Evolutionary conservation across 202 grass and related monocot genomes (phyloP).

Genomic region (Setaria viridis): DNA sequence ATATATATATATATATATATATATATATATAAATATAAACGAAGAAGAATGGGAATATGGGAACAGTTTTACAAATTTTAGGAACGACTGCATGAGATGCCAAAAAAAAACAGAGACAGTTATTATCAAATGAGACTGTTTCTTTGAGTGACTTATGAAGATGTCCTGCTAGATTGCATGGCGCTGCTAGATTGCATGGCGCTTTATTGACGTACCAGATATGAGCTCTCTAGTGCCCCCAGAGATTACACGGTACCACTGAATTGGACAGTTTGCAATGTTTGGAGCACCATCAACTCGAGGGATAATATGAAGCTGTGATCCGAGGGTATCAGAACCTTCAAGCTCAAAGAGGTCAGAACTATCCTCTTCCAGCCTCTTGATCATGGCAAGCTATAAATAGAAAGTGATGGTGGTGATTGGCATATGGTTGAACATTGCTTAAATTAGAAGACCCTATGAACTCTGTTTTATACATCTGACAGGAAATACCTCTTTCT

Average conservation of each 20-base stretch:
- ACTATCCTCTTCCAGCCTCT: conserved; percentile 72
- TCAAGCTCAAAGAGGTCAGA: conserved; percentile 75
- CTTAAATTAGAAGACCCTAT: conserved; percentile 8
- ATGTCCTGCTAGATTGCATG: conserved; percentile 23
- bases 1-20: too few relatives aligned
- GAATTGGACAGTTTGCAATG: conserved; percentile 63
- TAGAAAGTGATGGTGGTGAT: conserved; percentile 1
- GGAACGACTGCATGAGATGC: not conserved
- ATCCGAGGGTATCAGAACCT: conserved; percentile 80
- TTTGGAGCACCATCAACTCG: conserved; percentile 62
- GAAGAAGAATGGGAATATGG: not conserved
- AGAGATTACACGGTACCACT: conserved; percentile 80
- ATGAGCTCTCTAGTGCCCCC: conserved; percentile 76
- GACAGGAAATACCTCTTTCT: conserved; percentile 73
- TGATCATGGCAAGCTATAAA: conserved; percentile 83
- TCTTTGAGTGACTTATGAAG: conserved; percentile 19
- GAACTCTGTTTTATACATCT: conserved; percentile 3
- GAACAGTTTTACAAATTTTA: conserved; percentile 15
- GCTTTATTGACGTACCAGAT: conserved; percentile 55
- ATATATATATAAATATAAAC: too few relatives aligned
- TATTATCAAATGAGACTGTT: conserved; percentile 25
- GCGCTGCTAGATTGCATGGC: conserved; percentile 5
- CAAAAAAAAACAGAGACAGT: conserved; percentile 31
- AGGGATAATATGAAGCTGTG: conserved; percentile 74
- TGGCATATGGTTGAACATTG: conserved; percentile 21